A percentile compares a stretch with the other conserved stretches of the same genome.
These are phyloP conservation scores for Tolypocladium cylindrosporum DNA, from an alignment of 2,329 filamentous ascomycete species.

Conservation along the genomic window DNA sequence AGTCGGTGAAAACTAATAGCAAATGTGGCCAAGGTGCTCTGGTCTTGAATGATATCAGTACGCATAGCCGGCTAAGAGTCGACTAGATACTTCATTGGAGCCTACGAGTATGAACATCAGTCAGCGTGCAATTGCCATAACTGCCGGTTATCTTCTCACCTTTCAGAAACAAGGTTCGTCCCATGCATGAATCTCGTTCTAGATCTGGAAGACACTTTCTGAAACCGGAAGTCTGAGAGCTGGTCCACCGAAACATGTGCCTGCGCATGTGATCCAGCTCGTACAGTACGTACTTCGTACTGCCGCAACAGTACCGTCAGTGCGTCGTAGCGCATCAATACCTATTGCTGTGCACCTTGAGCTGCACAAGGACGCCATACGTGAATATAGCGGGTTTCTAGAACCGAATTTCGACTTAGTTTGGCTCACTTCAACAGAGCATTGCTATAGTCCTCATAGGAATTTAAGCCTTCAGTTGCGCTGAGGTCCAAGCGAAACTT, in stretches of 20 bases:
- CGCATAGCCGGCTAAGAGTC: too few species aligned
- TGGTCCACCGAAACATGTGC: neutral
- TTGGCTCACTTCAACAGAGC: neutral
- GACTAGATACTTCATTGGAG: neutral
- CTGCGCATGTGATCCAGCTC: neutral
- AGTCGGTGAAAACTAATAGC: neutral
- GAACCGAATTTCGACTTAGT: neutral
- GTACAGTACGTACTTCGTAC: neutral
- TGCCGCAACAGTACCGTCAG: neutral
- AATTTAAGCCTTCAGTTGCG: neutral
- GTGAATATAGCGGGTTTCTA: neutral
- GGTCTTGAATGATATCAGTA: neutral
- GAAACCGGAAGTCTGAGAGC: neutral
- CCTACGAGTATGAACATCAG: neutral
- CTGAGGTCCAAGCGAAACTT: neutral
- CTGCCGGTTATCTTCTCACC: neutral
- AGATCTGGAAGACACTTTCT: neutral
- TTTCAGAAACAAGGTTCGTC: neutral
- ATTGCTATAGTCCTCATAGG: neutral
- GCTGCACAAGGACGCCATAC: neutral
- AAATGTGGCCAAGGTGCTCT: neutral
- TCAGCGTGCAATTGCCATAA: neutral
- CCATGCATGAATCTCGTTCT: neutral
- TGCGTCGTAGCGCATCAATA: neutral
- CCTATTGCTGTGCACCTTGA: neutral